Evolutionary conservation across 2,329 filamentous ascomycete species (phyloP).

Genomic region (Plectosphaerella sp.): DNA sequence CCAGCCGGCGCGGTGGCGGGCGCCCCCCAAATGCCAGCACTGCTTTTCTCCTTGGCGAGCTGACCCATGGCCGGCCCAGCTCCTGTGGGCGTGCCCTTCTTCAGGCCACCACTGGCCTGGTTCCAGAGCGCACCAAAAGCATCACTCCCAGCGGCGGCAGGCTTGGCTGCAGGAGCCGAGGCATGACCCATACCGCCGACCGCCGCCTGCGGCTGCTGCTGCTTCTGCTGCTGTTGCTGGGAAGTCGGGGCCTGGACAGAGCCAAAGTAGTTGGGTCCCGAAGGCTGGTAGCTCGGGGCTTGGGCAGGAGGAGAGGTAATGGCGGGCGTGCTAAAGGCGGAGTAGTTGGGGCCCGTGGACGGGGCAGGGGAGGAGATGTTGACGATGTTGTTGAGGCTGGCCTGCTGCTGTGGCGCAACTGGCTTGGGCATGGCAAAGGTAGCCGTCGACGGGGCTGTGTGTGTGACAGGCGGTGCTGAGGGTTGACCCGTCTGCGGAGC

Average conservation of each 20-base stretch:
- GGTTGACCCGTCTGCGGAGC: constrained; percentile 41
- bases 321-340: constrained; percentile 52
- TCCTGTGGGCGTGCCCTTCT: constrained; percentile 61
- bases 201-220: background rate
- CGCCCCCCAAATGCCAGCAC: constrained; percentile 88
- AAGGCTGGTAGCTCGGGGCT: constrained; percentile 64
- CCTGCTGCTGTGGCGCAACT: constrained; percentile 75
- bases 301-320: constrained; percentile 29
- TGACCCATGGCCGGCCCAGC: constrained; percentile 81
- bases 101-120: constrained; percentile 66
- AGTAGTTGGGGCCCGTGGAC: constrained; percentile 56
- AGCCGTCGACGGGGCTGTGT: constrained; percentile 50
- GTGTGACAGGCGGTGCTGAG: constrained; percentile 42
- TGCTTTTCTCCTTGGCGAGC: constrained; percentile 96
- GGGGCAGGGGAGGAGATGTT: constrained; percentile 72
- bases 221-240: constrained; percentile 5
- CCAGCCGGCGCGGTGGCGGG: constrained; percentile 39
- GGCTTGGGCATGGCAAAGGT: constrained; percentile 82
- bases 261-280: constrained; percentile 92
- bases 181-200: constrained; percentile 43
- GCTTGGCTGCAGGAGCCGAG: constrained; percentile 43
- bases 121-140: constrained; percentile 89
- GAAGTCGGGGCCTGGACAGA: constrained; percentile 56
- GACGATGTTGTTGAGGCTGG: constrained; percentile 75
- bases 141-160: constrained; percentile 64